These are phyloP conservation scores for Plectosphaerella cucumerina DNA, from an alignment of 2,329 filamentous ascomycete species.

Conservation along the genomic window DNA sequence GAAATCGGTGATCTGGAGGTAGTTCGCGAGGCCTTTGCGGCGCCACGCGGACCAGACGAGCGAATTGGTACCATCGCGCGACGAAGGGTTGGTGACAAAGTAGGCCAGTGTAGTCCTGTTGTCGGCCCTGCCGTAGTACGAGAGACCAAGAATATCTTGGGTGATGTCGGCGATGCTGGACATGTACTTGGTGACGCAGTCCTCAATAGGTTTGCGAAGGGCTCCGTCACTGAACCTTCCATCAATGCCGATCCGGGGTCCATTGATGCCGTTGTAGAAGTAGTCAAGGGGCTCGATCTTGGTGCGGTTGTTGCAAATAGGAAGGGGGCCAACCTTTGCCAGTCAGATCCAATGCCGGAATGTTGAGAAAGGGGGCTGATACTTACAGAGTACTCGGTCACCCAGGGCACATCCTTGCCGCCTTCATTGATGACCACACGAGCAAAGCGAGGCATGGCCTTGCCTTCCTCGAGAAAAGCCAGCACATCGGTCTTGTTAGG, in stretches of 20 bases:
- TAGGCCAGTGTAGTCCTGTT: conserved; percentile 22
- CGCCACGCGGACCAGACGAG: conserved; percentile 14
- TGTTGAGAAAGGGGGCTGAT: not conserved
- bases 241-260: conserved; percentile 10
- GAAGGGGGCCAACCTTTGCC: conserved; percentile 12
- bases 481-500: conserved; percentile 66
- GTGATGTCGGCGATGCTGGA: conserved; percentile 32
- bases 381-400: conserved; percentile 13
- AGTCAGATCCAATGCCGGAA: too few relatives aligned
- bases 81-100: conserved; percentile 12
- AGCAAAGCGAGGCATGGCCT: conserved; percentile 7
- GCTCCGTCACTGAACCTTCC: conserved; percentile 11
- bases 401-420: conserved; percentile 6
- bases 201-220: conserved; percentile 8
- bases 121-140: conserved; percentile 24
- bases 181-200: conserved; percentile 11
- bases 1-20: conserved; percentile 12
- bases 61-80: conserved; percentile 10
- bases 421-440: conserved; percentile 13
- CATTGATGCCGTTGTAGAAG: conserved; percentile 14
- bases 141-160: conserved; percentile 28
- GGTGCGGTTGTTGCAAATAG: conserved; percentile 7
- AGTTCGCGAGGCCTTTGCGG: conserved; percentile 9
- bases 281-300: conserved; percentile 9
- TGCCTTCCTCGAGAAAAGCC: conserved; percentile 39